Evolutionary conservation across 1,284 basidiomycete genomes (phyloP).

Genomic region (Rhodotorula sp.): DNA sequence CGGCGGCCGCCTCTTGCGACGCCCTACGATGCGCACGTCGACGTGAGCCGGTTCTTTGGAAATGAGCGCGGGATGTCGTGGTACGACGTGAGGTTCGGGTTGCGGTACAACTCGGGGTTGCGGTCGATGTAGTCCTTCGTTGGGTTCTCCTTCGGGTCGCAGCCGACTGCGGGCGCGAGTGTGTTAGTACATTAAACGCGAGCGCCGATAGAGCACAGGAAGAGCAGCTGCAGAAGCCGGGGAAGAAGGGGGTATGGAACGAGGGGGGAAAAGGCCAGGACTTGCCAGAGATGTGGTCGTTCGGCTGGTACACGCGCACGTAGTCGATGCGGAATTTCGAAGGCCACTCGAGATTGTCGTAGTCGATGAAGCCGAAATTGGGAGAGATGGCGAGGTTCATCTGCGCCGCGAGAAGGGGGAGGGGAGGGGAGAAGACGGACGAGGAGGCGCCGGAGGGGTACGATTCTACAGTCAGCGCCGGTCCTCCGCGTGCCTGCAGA

Average conservation of each 20-base stretch:
- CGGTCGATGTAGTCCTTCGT: constrained; percentile 18
- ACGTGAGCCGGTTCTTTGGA: neutral
- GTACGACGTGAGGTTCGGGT: constrained; percentile 21
- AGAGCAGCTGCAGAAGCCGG: too few species aligned
- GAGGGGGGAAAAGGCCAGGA: too few species aligned
- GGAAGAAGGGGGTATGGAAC: too few species aligned
- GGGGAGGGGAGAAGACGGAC: too few species aligned
- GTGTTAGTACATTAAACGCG: neutral
- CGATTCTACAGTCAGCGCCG: too few species aligned
- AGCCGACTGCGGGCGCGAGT: constrained; percentile 4
- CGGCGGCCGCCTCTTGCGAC: too few species aligned
- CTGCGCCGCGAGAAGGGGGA: too few species aligned
- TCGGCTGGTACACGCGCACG: constrained; percentile 31
- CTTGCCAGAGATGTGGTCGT: neutral
- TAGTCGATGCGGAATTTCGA: constrained; percentile 37
- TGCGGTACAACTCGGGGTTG: constrained; percentile 29
- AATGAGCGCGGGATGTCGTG: neutral
- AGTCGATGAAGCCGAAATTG: constrained; percentile 17
- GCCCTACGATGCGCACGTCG: neutral
- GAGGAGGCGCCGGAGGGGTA: neutral
- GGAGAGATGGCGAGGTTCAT: constrained; percentile 15
- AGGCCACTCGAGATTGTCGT: constrained; percentile 26
- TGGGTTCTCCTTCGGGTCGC: constrained; percentile 27
- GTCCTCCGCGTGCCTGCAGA: too few species aligned
- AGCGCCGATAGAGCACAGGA: too few species aligned